Percentiles rank a stretch among this genome's conserved stretches.
Conservation (phyloP, 2,329 filamentous ascomycete species). For the Penicillium nordicum region DNA sequence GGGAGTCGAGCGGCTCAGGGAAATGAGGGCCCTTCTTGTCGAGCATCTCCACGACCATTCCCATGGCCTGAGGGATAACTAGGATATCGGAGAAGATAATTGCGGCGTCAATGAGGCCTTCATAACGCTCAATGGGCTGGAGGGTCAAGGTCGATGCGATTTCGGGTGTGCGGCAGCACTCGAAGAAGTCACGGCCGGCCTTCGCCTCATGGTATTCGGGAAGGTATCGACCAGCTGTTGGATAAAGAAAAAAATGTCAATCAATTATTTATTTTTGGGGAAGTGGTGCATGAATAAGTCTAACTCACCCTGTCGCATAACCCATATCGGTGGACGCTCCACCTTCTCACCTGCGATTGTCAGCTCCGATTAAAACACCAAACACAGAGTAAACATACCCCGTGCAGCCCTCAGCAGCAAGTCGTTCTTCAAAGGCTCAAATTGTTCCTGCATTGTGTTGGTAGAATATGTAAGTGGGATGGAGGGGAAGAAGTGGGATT, state of each 20-base stretch:
- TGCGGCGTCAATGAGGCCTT: constrained; percentile 85
- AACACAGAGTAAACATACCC: constrained; percentile 53
- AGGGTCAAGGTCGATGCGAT: constrained; percentile 90
- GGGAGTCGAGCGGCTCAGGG: constrained; percentile 74
- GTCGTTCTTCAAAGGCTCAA: constrained; percentile 87
- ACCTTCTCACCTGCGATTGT: constrained; percentile 70
- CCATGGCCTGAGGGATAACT: constrained; percentile 95
- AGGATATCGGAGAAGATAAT: constrained; percentile 99
- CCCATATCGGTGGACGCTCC: constrained; percentile 93
- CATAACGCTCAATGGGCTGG: constrained; percentile 89
- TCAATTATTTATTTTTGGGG: constrained; percentile 1
- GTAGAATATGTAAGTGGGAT: constrained; percentile 20
- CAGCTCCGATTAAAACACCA: constrained; percentile 13
- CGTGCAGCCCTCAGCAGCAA: constrained; percentile 83
- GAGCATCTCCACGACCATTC: constrained; percentile 98
- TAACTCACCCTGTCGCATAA: constrained; percentile 90
- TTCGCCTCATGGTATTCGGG: constrained; percentile 98
- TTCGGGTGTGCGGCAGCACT: constrained; percentile 90
- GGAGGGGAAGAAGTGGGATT: constrained; percentile 22
- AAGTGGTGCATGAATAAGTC: not conserved
- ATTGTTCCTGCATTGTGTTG: constrained; percentile 62
- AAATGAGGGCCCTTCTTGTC: constrained; percentile 97
- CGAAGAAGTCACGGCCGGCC: constrained; percentile 88
- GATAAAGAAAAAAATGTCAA: constrained; percentile 6
- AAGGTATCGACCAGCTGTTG: constrained; percentile 84